Percentiles rank a stretch among this genome's conserved stretches.
These are phyloP conservation scores for Fusarium haematococcum DNA, from an alignment of 2,329 filamentous ascomycete genomes.

Conservation along the genomic window DNA sequence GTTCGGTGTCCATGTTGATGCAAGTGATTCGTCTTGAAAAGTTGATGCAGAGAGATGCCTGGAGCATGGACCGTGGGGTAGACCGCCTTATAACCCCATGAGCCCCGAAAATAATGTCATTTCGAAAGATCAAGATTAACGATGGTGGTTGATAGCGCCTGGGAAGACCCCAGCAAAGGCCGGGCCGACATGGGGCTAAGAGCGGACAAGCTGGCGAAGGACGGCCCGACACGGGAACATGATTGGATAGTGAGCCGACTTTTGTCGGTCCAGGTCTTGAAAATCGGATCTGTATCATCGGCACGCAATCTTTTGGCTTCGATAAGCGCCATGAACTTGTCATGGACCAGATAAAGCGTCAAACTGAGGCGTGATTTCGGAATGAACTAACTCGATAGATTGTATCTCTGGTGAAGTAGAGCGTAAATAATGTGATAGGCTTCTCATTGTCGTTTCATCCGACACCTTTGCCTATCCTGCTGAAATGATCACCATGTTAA, in stretches of 20 bases:
- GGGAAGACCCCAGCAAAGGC: neutral
- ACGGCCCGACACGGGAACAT: neutral
- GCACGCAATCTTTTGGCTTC: neutral
- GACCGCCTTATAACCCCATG: neutral
- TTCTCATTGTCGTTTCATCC: neutral
- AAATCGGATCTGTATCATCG: neutral
- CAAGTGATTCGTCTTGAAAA: neutral
- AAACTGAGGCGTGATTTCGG: accelerated
- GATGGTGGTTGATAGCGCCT: neutral
- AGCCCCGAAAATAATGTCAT: neutral
- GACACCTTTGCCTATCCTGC: accelerated
- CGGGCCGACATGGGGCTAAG: neutral
- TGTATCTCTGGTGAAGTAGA: neutral
- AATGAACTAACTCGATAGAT: neutral
- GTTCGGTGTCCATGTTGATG: neutral
- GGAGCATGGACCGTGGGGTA: neutral
- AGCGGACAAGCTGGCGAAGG: neutral
- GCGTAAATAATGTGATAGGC: neutral
- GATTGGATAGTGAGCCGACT: neutral
- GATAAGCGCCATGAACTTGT: neutral
- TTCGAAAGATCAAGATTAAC: neutral
- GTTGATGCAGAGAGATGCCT: neutral
- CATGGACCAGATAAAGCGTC: neutral
- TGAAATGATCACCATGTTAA: neutral
- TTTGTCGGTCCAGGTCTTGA: neutral